Evolutionary conservation across 768 basidiomycete genomes (phyloP).

Genomic region (Trametes cingulata): DNA sequence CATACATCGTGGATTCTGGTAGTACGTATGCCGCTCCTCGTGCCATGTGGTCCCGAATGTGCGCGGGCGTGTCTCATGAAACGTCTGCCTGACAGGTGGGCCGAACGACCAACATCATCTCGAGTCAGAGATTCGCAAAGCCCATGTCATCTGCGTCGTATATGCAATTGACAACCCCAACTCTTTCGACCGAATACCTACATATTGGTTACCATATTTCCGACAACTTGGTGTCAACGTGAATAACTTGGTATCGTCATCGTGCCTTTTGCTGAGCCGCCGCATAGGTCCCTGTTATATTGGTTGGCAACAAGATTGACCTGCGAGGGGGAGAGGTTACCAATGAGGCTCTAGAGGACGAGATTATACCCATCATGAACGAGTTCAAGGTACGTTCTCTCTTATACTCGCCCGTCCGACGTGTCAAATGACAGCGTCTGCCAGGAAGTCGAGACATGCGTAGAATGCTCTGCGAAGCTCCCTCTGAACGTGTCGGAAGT

Average conservation of each 20-base stretch:
- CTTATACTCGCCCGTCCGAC: background rate
- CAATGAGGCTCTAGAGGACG: conserved; percentile 90
- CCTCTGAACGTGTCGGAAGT: conserved; percentile 94
- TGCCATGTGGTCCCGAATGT: background rate
- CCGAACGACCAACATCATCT: conserved; percentile 86
- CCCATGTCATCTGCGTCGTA: conserved; percentile 97
- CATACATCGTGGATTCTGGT: conserved; percentile 97
- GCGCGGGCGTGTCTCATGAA: background rate
- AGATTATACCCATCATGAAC: conserved; percentile 96
- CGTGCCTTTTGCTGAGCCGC: background rate
- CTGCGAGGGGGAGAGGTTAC: conserved; percentile 90
- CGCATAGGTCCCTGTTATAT: conserved; percentile 86
- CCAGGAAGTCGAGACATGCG: conserved; percentile 97
- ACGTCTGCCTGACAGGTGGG: conserved; percentile 52
- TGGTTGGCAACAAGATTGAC: conserved; percentile 99
- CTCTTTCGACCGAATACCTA: conserved; percentile 96
- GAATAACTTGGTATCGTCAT: conserved; percentile 27
- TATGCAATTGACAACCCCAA: conserved; percentile 96
- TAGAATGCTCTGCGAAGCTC: conserved; percentile 92
- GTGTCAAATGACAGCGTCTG: background rate
- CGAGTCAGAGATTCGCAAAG: conserved; percentile 93
- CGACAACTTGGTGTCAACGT: conserved; percentile 95
- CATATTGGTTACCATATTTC: conserved; percentile 96
- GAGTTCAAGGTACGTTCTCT: conserved; percentile 83
- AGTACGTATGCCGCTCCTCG: conserved; percentile 50